These are phyloP conservation scores for Phyllosticta citriasiana DNA, from an alignment of 2,329 filamentous ascomycete genomes.

Conservation along the genomic window DNA sequence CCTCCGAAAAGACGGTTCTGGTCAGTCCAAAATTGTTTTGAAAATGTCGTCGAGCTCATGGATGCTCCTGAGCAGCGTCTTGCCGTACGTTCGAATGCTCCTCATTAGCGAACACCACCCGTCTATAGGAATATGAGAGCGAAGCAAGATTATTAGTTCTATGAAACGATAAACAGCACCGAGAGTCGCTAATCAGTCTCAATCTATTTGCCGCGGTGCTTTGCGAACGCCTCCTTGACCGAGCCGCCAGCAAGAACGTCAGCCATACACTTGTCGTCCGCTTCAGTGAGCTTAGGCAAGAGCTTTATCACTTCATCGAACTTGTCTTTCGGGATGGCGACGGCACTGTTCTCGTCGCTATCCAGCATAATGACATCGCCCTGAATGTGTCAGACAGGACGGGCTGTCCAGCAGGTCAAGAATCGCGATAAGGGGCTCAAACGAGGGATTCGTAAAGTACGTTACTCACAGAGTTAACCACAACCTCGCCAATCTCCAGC, in stretches of 20 bases:
- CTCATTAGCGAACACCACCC: too few species aligned
- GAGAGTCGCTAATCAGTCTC: neutral
- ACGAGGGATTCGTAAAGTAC: neutral
- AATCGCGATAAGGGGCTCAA: neutral
- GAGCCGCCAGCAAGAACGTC: slow-evolving; percentile 54
- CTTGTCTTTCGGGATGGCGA: slow-evolving; percentile 54
- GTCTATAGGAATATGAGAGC: too few species aligned
- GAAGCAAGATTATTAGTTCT: too few species aligned
- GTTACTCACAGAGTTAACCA: slow-evolving; percentile 22
- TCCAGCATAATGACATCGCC: slow-evolving; percentile 65
- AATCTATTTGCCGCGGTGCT: slow-evolving; percentile 28
- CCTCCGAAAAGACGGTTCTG: neutral
- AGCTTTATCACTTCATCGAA: slow-evolving; percentile 52
- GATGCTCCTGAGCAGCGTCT: neutral
- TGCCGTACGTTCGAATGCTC: too few species aligned
- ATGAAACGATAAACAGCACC: too few species aligned
- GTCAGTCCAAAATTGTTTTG: neutral
- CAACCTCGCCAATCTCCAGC: slow-evolving; percentile 25
- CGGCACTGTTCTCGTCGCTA: slow-evolving; percentile 54
- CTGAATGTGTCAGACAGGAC: slow-evolving; percentile 16
- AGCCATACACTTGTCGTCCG: slow-evolving; percentile 36
- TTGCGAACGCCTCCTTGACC: slow-evolving; percentile 57
- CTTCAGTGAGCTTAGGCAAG: slow-evolving; percentile 39
- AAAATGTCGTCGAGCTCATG: neutral
- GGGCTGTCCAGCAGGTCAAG: neutral